phyloP scores from a whole-genome alignment of 345 rosid species.

The Bruguiera parviflora region DNA sequence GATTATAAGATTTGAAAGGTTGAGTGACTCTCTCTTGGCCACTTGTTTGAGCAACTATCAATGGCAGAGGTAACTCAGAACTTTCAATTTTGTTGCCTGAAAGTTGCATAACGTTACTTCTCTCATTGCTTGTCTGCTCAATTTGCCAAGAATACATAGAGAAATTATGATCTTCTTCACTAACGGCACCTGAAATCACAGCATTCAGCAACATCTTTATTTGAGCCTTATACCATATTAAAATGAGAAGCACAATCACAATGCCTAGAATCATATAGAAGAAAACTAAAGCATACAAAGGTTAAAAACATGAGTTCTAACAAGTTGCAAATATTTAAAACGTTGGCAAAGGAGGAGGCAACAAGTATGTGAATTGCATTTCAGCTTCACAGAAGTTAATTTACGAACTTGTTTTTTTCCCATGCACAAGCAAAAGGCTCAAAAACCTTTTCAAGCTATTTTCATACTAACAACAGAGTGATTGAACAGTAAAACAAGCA shows the following conservation, averaged over 20 bases:
- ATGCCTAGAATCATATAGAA: not conserved
- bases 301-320: not conserved
- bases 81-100: slow-evolving; percentile 42
- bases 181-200: slow-evolving; percentile 27
- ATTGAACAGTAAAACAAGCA: not conserved
- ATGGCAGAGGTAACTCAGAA: slow-evolving; percentile 37
- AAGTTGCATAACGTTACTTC: slow-evolving; percentile 39
- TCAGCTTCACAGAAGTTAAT: no score
- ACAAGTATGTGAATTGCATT: no score
- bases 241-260: not conserved
- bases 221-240: slow-evolving; percentile 7
- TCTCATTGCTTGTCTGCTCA: slow-evolving; percentile 46
- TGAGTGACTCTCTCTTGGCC: slow-evolving; percentile 42
- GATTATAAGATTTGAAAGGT: slow-evolving; percentile 27
- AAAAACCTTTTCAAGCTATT: not conserved
- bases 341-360: no score
- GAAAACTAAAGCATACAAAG: not conserved
- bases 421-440: not conserved
- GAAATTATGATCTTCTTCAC: slow-evolving; percentile 48
- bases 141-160: slow-evolving; percentile 47
- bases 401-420: not conserved
- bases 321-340: not conserved
- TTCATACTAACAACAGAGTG: not conserved
- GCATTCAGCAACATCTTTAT: slow-evolving; percentile 9
- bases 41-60: slow-evolving; percentile 29